Conservation (phyloP, 345 rosid genomes). For the Fremontodendron californicum region DNA sequence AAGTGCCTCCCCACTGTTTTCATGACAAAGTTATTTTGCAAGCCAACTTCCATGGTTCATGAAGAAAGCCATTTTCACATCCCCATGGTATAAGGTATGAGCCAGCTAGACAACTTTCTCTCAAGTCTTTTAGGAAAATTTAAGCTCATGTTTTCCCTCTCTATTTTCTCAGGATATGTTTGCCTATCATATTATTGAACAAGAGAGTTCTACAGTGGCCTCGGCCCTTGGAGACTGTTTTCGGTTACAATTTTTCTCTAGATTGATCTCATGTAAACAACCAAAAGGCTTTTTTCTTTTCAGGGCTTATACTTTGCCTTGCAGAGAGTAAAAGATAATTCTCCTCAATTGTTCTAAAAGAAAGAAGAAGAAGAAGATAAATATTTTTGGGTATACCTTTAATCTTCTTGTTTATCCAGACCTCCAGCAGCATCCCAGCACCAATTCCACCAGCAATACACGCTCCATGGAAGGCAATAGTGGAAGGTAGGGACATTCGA, state of each 20-base stretch:
- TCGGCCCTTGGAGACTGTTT: background rate
- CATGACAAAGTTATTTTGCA: background rate
- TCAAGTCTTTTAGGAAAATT: background rate
- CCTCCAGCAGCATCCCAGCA: constrained; percentile 36
- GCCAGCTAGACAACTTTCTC: background rate
- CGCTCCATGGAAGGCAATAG: constrained; percentile 54
- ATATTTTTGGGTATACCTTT: constrained; percentile 38
- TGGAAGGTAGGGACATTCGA: constrained; percentile 25
- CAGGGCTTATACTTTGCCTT: background rate
- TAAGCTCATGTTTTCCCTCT: background rate
- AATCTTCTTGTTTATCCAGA: constrained; percentile 81
- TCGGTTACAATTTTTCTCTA: background rate
- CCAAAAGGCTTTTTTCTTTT: background rate
- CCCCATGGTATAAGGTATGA: background rate
- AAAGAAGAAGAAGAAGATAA: background rate
- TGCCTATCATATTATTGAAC: background rate
- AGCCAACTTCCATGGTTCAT: background rate
- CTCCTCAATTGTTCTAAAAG: background rate
- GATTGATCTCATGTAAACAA: background rate
- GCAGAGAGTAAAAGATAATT: background rate
- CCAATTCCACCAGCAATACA: constrained; percentile 41
- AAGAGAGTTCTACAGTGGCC: background rate
- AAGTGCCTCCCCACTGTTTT: no score
- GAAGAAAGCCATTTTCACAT: background rate
- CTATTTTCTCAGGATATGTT: background rate